Conservation (phyloP, 768 basidiomycete species). For the Lentinula raphanica region DNA sequence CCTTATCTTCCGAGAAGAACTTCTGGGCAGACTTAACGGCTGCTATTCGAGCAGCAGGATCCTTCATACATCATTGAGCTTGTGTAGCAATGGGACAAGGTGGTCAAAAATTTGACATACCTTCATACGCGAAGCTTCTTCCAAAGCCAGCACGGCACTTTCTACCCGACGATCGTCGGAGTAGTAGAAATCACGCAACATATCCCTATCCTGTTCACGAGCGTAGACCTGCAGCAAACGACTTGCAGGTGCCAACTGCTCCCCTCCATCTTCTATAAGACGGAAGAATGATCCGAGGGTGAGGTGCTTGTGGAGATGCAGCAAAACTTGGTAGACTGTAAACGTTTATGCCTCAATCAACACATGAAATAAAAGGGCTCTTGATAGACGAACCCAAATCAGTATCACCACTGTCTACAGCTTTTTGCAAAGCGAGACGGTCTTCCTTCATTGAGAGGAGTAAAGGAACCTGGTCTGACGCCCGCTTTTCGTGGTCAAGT, state of each 20-base stretch:
- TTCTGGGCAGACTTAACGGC: conserved; percentile 82
- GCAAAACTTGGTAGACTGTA: conserved; percentile 87
- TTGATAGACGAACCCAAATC: conserved; percentile 68
- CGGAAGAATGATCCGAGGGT: conserved; percentile 91
- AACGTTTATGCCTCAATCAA: not conserved
- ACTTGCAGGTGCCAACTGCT: conserved; percentile 66
- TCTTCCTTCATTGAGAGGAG: conserved; percentile 94
- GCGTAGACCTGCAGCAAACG: conserved; percentile 86
- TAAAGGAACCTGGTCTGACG: conserved; percentile 92
- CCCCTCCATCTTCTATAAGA: conserved; percentile 86
- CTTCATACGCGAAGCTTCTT: conserved; percentile 66
- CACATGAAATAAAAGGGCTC: not conserved
- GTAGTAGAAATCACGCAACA: conserved; percentile 95
- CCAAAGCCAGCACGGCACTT: conserved; percentile 82
- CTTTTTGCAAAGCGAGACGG: conserved; percentile 77
- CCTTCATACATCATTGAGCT: conserved; percentile 37
- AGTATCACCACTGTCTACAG: conserved; percentile 91
- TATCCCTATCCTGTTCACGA: conserved; percentile 82
- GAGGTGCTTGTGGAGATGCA: conserved; percentile 79
- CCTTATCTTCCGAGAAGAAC: conserved; percentile 94
- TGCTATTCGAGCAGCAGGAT: conserved; percentile 62
- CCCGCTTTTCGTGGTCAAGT: conserved; percentile 84
- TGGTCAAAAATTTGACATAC: conserved; percentile 37
- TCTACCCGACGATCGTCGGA: conserved; percentile 95
- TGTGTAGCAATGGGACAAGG: not conserved